These are phyloP conservation scores for Starmerella geochares DNA, from an alignment of 805 yeast genomes.

Conservation along the genomic window DNA sequence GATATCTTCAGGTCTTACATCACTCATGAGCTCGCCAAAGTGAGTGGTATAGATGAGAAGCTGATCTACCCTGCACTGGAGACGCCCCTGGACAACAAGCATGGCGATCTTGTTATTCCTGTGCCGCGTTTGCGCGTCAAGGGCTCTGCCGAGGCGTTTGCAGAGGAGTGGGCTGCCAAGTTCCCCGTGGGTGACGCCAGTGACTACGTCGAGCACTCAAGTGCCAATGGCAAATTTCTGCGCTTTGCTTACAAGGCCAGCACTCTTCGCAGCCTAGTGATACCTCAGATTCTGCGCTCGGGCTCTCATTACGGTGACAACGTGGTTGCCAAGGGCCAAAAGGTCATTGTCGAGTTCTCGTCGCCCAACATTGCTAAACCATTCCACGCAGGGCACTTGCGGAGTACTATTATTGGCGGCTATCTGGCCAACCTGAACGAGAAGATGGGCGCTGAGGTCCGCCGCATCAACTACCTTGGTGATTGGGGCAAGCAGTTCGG, in stretches of 20 bases:
- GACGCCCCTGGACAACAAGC: slow-evolving; percentile 71
- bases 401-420: slow-evolving; percentile 97
- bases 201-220: slow-evolving; percentile 56
- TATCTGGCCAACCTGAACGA: slow-evolving; percentile 84
- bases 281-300: slow-evolving; percentile 57
- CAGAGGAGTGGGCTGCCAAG: slow-evolving; percentile 64
- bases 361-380: slow-evolving; percentile 99
- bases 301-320: slow-evolving; percentile 57
- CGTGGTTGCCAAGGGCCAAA: slow-evolving; percentile 64
- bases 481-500: slow-evolving; percentile 99
- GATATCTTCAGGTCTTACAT: slow-evolving; percentile 87
- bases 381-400: slow-evolving; percentile 97
- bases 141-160: slow-evolving; percentile 67
- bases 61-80: slow-evolving; percentile 79
- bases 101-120: slow-evolving; percentile 89
- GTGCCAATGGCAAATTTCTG: slow-evolving; percentile 79
- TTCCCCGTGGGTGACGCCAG: slow-evolving; percentile 50
- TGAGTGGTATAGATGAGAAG: slow-evolving; percentile 60
- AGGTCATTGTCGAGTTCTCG: slow-evolving; percentile 74
- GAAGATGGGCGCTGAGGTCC: slow-evolving; percentile 83
- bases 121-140: slow-evolving; percentile 81
- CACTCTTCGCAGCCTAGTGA: slow-evolving; percentile 55
- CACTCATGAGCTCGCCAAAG: slow-evolving; percentile 59
- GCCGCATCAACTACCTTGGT: slow-evolving; percentile 87
- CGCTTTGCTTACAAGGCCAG: slow-evolving; percentile 74